phyloP scores from a whole-genome alignment of 2,329 filamentous ascomycete species.

The Cytospora leucostoma region DNA sequence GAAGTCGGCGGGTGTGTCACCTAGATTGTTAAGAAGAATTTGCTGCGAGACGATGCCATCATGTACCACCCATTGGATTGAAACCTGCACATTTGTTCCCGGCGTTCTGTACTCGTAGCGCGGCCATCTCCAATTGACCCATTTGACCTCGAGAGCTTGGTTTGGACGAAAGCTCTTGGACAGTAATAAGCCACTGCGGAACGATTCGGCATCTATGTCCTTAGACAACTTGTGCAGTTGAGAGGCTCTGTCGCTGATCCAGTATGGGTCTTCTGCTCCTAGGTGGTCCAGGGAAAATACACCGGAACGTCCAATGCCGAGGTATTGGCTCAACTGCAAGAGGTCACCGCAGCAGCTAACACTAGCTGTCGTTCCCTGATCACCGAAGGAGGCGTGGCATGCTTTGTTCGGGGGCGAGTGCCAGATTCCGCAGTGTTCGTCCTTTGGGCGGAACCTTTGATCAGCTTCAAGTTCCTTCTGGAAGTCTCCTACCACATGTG shows the following conservation, averaged over 20 bases:
- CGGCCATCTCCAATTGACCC: conserved; percentile 20
- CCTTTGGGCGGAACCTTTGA: not conserved
- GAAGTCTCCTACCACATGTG: not conserved
- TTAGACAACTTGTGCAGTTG: not conserved
- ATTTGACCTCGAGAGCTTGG: not conserved
- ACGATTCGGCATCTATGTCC: too few species aligned
- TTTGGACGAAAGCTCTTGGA: not conserved
- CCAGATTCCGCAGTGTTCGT: conserved; percentile 3
- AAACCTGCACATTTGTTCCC: not conserved
- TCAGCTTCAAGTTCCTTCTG: too few species aligned
- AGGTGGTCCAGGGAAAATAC: conserved; percentile 2
- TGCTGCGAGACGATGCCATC: conserved; percentile 5
- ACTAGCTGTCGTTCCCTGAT: conserved; percentile 10
- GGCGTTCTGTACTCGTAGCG: not conserved
- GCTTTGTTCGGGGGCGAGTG: not conserved
- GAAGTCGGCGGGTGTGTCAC: not conserved
- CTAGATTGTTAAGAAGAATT: not conserved
- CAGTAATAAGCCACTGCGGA: not conserved
- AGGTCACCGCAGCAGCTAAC: not conserved
- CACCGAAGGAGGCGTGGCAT: conserved; percentile 10
- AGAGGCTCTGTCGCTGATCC: not conserved
- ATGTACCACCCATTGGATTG: conserved; percentile 10
- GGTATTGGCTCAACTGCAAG: not conserved
- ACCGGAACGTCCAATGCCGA: conserved; percentile 5
- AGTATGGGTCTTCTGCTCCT: not conserved